A percentile compares a stretch with the other conserved stretches of the same genome.
These are phyloP conservation scores for Calonectria pseudoturangicola DNA, from an alignment of 2,329 filamentous ascomycete genomes.

Conservation along the genomic window DNA sequence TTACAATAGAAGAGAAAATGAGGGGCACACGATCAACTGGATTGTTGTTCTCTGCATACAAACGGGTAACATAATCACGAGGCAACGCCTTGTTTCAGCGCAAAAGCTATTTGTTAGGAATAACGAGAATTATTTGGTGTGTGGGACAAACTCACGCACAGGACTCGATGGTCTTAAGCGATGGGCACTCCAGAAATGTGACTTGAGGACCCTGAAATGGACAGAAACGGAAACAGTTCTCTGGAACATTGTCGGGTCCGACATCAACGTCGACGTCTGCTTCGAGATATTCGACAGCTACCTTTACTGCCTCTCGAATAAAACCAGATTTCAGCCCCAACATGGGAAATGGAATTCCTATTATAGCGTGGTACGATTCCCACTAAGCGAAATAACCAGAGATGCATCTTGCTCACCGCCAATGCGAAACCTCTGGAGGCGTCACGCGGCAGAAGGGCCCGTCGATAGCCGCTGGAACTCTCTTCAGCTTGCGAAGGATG, in stretches of 20 bases:
- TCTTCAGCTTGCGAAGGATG: conserved; percentile 76
- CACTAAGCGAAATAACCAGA: conserved; percentile 67
- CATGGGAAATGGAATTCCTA: conserved; percentile 81
- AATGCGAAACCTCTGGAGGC: conserved; percentile 73
- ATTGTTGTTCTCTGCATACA: conserved; percentile 69
- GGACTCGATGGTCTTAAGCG: conserved; percentile 73
- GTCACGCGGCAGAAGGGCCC: conserved; percentile 80
- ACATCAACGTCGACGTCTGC: conserved; percentile 80
- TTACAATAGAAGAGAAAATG: conserved; percentile 65
- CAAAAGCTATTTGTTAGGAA: conserved; percentile 81
- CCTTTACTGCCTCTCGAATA: conserved; percentile 83
- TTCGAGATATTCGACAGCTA: conserved; percentile 81
- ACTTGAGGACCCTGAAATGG: conserved; percentile 65
- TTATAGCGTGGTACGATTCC: conserved; percentile 80
- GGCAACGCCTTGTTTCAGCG: conserved; percentile 64
- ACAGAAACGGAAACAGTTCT: conserved; percentile 69
- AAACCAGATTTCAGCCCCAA: conserved; percentile 76
- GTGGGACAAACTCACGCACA: conserved; percentile 76
- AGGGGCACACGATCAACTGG: conserved; percentile 64
- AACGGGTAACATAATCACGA: conserved; percentile 65
- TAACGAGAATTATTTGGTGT: conserved; percentile 76
- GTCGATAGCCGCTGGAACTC: conserved; percentile 85
- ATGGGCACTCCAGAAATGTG: conserved; percentile 77
- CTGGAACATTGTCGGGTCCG: conserved; percentile 75
- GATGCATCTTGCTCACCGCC: conserved; percentile 61